Percentiles rank a stretch among this genome's conserved stretches.
Evolutionary conservation across 2,329 filamentous ascomycete genomes (phyloP).

Genomic region (Dothideomycetes sp.): DNA sequence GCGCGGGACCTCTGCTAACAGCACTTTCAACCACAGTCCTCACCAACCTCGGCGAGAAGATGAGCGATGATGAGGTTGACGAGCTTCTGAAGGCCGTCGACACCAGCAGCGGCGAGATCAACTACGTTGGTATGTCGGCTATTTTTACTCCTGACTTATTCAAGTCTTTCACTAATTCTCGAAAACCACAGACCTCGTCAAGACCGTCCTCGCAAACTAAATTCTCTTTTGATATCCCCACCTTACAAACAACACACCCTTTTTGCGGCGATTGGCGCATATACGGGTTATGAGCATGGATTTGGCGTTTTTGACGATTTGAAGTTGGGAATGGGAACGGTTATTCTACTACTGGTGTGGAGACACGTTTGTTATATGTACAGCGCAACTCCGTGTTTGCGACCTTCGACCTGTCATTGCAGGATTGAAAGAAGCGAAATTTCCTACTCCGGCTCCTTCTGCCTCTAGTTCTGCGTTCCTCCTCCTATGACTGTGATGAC

Average conservation of each 20-base stretch:
- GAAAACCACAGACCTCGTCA: slow-evolving; percentile 27
- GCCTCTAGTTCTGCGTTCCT: not conserved
- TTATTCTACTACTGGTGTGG: slow-evolving; percentile 1
- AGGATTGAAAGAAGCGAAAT: too few species aligned
- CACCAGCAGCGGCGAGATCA: slow-evolving; percentile 90
- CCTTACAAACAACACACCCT: not conserved
- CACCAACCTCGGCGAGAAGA: slow-evolving; percentile 97
- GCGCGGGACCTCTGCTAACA: slow-evolving; percentile 4
- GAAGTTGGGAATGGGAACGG: slow-evolving; percentile 4
- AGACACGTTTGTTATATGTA: slow-evolving; percentile 2
- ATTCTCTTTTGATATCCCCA: slow-evolving; percentile 1
- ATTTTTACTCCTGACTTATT: not conserved
- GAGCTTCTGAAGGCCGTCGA: slow-evolving; percentile 98
- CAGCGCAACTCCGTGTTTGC: slow-evolving; percentile 6
- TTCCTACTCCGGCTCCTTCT: too few species aligned
- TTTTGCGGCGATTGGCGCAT: slow-evolving; percentile 5
- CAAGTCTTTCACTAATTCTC: not conserved
- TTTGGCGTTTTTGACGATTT: slow-evolving; percentile 7
- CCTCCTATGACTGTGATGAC: not conserved
- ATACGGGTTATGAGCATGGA: slow-evolving; percentile 14
- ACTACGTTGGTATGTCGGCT: slow-evolving; percentile 79
- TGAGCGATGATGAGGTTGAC: slow-evolving; percentile 97
- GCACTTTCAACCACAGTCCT: slow-evolving; percentile 51
- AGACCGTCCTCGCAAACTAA: slow-evolving; percentile 33
- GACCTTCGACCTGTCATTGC: not conserved